Conservation (phyloP, 2,329 filamentous ascomycete genomes). For the Colletotrichum sp. region DNA sequence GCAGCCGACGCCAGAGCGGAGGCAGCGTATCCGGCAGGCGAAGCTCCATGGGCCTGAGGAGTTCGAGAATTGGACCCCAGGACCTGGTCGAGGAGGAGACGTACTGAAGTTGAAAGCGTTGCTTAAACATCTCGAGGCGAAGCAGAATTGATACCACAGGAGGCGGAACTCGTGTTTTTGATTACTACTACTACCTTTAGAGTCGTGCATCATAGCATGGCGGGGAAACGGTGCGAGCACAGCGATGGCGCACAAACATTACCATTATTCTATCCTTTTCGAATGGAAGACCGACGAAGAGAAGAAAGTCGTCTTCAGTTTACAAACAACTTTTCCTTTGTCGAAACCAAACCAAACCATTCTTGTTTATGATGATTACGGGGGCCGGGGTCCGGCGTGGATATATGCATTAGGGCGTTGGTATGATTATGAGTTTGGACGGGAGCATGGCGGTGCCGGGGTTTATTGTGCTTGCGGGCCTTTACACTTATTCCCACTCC, state of each 20-base stretch:
- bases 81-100: conserved; percentile 60
- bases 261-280: conserved; percentile 5
- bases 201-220: background rate
- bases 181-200: conserved; percentile 23
- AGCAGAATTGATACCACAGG: conserved; percentile 18
- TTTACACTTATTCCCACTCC: conserved; percentile 11
- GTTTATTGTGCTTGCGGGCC: conserved; percentile 10
- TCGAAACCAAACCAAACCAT: background rate
- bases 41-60: conserved; percentile 38
- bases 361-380: conserved; percentile 5
- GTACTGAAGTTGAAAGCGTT: conserved; percentile 41
- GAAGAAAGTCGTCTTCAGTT: background rate
- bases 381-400: conserved; percentile 11
- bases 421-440: conserved; percentile 16
- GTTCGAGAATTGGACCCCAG: conserved; percentile 32
- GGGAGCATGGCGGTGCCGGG: conserved; percentile 18
- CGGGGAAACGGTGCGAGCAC: background rate
- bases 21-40: conserved; percentile 29
- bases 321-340: conserved; percentile 5
- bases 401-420: conserved; percentile 15
- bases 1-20: conserved; percentile 48
- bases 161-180: conserved; percentile 35
- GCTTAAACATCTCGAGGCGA: background rate
- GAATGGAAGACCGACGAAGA: background rate
- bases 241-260: background rate